A percentile compares a stretch with the other conserved stretches of the same genome.
phyloP scores from a whole-genome alignment of 306 rosid genomes.

The Rubus parviflorus region DNA sequence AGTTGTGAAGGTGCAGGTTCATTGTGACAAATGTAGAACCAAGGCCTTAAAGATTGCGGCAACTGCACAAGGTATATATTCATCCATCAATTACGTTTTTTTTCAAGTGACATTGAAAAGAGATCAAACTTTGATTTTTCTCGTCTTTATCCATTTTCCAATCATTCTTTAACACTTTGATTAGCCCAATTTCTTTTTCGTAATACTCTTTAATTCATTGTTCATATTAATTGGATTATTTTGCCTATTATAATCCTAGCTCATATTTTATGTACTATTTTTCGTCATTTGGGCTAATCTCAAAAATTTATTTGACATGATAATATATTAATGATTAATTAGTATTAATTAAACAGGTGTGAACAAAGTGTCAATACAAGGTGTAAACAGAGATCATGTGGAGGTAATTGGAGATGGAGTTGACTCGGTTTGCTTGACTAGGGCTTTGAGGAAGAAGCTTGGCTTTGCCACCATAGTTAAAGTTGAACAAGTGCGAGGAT shows the following conservation, averaged over 20 bases:
- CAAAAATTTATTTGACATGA: too few relatives aligned
- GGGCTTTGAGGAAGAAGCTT: constrained; percentile 7
- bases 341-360: constrained; percentile 1
- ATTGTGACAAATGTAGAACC: constrained; percentile 29
- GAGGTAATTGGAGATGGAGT: constrained; percentile 23
- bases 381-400: constrained; percentile 23
- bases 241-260: too few relatives aligned
- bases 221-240: too few relatives aligned
- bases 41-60: constrained; percentile 44
- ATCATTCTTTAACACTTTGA: too few relatives aligned
- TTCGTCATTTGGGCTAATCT: too few relatives aligned
- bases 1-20: constrained; percentile 23
- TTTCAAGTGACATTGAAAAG: too few relatives aligned
- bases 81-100: not conserved
- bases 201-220: too few relatives aligned
- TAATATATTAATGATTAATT: too few relatives aligned
- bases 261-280: too few relatives aligned
- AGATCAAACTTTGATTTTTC: too few relatives aligned
- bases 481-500: constrained; percentile 7
- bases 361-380: constrained; percentile 24
- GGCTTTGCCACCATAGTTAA: not conserved
- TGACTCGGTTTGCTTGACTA: constrained; percentile 20
- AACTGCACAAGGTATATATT: not conserved
- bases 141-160: too few relatives aligned
- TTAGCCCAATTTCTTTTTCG: too few relatives aligned